phyloP scores from a whole-genome alignment of 495 filamentous ascomycete genomes.

The Bacidia gigantensis region DNA sequence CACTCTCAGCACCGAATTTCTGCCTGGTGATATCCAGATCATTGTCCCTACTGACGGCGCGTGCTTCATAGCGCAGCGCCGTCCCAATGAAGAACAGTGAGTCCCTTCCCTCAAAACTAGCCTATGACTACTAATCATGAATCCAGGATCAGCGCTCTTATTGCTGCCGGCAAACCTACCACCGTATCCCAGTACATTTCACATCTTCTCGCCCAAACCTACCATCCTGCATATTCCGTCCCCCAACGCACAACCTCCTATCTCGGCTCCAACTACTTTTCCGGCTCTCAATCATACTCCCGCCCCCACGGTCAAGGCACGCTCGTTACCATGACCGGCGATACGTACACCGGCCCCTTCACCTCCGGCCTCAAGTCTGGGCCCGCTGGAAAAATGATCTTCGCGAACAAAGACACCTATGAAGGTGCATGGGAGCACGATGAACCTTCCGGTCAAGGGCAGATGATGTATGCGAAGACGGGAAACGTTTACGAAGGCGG shows the following conservation, averaged over 20 bases:
- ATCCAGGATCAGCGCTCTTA: conserved; percentile 18
- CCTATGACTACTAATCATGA: background rate
- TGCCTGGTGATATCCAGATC: background rate
- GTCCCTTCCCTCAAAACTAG: background rate
- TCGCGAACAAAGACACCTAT: conserved; percentile 50
- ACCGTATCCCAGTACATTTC: conserved; percentile 33
- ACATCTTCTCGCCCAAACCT: conserved; percentile 30
- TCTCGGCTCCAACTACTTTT: conserved; percentile 36
- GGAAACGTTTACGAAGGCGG: conserved; percentile 52
- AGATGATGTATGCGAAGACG: conserved; percentile 41
- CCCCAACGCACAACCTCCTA: conserved; percentile 32
- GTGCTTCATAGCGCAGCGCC: conserved; percentile 16
- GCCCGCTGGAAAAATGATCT: conserved; percentile 39
- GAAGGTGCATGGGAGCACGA: conserved; percentile 44
- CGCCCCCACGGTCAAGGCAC: conserved; percentile 38
- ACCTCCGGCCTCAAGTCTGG: conserved; percentile 35
- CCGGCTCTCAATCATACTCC: conserved; percentile 35
- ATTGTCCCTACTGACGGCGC: conserved; percentile 7
- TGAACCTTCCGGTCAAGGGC: conserved; percentile 45
- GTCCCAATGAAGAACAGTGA: conserved; percentile 13
- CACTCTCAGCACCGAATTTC: conserved; percentile 1
- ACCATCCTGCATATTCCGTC: conserved; percentile 33
- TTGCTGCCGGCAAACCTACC: conserved; percentile 29
- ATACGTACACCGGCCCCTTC: conserved; percentile 43
- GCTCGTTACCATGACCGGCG: conserved; percentile 39